phyloP scores from a whole-genome alignment of 306 rosid genomes.

The Medicago arabica region DNA sequence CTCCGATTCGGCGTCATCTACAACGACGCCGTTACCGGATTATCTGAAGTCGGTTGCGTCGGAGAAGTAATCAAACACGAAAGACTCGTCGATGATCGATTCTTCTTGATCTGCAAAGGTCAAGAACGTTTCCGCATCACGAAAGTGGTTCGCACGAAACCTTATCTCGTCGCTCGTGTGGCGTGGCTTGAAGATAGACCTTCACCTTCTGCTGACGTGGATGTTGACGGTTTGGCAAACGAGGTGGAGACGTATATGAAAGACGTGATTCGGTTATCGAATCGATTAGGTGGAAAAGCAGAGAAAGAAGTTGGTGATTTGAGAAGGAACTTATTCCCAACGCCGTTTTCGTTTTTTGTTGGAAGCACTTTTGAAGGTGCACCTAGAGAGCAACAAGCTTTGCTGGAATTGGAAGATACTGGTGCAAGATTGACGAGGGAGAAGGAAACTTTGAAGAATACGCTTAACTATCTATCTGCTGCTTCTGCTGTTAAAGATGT shows the following conservation, averaged over 20 bases:
- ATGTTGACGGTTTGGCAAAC: slow-evolving; percentile 66
- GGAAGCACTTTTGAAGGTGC: slow-evolving; percentile 99
- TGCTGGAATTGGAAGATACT: slow-evolving; percentile 94
- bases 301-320: slow-evolving; percentile 95
- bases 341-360: slow-evolving; percentile 94
- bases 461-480: slow-evolving; percentile 91
- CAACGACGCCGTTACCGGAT: slow-evolving; percentile 78
- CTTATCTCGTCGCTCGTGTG: slow-evolving; percentile 89
- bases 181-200: slow-evolving; percentile 97
- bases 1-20: slow-evolving; percentile 96
- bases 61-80: slow-evolving; percentile 98
- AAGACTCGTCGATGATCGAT: slow-evolving; percentile 91
- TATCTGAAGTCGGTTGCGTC: slow-evolving; percentile 88
- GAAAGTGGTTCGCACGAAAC: slow-evolving; percentile 77
- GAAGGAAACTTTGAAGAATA: slow-evolving; percentile 90
- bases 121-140: slow-evolving; percentile 92
- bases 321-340: slow-evolving; percentile 86
- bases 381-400: slow-evolving; percentile 95
- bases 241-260: slow-evolving; percentile 91
- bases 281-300: slow-evolving; percentile 86
- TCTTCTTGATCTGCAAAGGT: slow-evolving; percentile 93
- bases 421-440: slow-evolving; percentile 81
- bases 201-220: slow-evolving; percentile 69
- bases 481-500: slow-evolving; percentile 98
- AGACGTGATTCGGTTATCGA: slow-evolving; percentile 91